phyloP scores from a whole-genome alignment of 768 basidiomycete genomes.

The Pholiota molesta region DNA sequence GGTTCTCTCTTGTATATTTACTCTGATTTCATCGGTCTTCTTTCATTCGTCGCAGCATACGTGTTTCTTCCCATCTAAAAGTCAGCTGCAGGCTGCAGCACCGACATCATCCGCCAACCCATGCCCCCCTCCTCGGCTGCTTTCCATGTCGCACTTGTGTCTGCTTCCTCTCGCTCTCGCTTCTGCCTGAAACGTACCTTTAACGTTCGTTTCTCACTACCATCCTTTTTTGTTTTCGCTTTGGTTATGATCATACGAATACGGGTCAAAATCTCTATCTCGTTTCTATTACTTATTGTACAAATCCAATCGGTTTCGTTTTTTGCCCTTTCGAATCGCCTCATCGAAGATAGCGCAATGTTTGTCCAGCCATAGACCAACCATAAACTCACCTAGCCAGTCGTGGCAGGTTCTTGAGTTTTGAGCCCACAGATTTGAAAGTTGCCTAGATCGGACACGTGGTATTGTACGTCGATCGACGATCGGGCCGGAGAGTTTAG shows the following conservation, averaged over 20 bases:
- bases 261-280: neutral
- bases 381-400: too few species aligned
- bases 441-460: too few species aligned
- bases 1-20: slow-evolving; percentile 4
- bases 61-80: neutral
- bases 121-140: neutral
- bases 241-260: neutral
- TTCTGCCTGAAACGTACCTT: neutral
- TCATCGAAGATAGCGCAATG: too few species aligned
- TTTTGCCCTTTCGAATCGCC: neutral
- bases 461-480: too few species aligned
- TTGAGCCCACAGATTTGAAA: too few species aligned
- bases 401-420: too few species aligned
- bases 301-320: neutral
- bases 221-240: neutral
- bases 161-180: neutral
- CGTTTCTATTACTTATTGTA: neutral
- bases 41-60: neutral
- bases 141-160: neutral
- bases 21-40: neutral
- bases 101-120: neutral
- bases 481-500: neutral
- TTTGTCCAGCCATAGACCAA: too few species aligned
- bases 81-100: neutral
- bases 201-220: neutral